Evolutionary conservation across 768 basidiomycete species (phyloP), one percentile per base, ranked within the genome.

Genomic region (Pulveroboletus sp.): DNA sequence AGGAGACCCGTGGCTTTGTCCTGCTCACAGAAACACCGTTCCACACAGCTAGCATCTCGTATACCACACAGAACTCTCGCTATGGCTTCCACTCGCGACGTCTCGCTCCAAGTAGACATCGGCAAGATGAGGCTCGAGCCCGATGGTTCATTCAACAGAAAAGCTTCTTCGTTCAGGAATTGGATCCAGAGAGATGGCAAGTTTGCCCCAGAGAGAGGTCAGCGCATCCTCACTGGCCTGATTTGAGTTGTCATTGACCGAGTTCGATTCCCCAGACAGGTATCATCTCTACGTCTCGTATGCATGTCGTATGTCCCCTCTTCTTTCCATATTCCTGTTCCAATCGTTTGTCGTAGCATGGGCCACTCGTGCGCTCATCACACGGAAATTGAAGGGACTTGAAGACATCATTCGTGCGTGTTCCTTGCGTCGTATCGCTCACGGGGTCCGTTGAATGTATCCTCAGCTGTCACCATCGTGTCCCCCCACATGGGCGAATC

Each of bases 261-360:
- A 45, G 27, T 9, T 10, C 18, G 40, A 36, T 6, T 48, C 21
- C 46, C 44, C 39, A 92, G 92, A 83, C 52, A 85, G 94, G 39
- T 97, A 97, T 66, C 89, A 89, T 58, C 88, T 95, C 57, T 95
- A 90, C 59, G 89, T 96, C 50, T 88, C 87, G 5, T 82, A 83
- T 55, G 82, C 86, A 2, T 97, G 93, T 60, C 93, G 88, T 90
- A 55, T 65, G 85, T 57, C 32, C 26, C 3, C 1, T 17, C 10
- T 8, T 24, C 28, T 7, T 28, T 10, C 12, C 2, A 0, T 11
- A 3, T 9, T 10, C 2, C 32, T 6, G 0, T 37, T 26, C 24
- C 21, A 8, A 17, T 21, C 41, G 21, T 9, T 15, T n/a, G 9
- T 39, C 38, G 10, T 40, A 89, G 87, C 95, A 8, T 98, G 94